Base-by-base conservation (phyloP, 805 yeast genomes). In the Danielia oregonensis region DNA sequence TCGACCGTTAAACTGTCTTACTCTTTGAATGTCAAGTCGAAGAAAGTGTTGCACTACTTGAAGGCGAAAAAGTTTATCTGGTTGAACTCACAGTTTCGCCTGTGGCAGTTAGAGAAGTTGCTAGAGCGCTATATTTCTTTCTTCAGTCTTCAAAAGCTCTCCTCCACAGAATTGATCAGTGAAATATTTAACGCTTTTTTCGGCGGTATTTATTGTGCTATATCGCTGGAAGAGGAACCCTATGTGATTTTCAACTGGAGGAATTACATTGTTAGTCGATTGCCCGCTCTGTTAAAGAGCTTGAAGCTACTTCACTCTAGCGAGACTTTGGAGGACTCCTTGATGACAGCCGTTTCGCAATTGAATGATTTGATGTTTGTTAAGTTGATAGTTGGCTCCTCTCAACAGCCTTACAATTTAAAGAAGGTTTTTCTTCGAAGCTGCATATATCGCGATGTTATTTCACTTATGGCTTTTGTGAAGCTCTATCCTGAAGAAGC, bases 211-310 rank as follows among this genome's bases (percentile, higher is more conserved):
- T 38, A 44, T 4, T 34, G 38, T 11, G 51, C 57, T 0, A 30
- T 51, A 4, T 17, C 21, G 17, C 48, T 52, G 29, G 43, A 48
- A n/a, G 57, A 51, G 12, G 39, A 48, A 5, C 39, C 48, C 3
- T 59, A 51, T 33, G 48, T 62, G 11, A 32, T 48, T 5, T 56
- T 54, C 44, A 63, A 61, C 42, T 65, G 67, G 65, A 48, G 51
- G 28, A 65, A 55, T 35, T 67, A 56, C 37, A 47, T 67, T 4
- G 43, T 57, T 3, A 50, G 65, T 11, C 42, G 56, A 24, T 26
- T 65, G 6, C 62, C 66, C 2, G 37, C 37, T 6, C 40, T 59
- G 8, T 35, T 64, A 7, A 39, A 48, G 12, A 33, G 36, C 9
- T 46, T 52, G 12, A 50, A 49, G 31, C 34, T 19, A 4, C 33